Conservation (phyloP, 352 stramenopile species). For the Aphanomyces euteiches region DNA sequence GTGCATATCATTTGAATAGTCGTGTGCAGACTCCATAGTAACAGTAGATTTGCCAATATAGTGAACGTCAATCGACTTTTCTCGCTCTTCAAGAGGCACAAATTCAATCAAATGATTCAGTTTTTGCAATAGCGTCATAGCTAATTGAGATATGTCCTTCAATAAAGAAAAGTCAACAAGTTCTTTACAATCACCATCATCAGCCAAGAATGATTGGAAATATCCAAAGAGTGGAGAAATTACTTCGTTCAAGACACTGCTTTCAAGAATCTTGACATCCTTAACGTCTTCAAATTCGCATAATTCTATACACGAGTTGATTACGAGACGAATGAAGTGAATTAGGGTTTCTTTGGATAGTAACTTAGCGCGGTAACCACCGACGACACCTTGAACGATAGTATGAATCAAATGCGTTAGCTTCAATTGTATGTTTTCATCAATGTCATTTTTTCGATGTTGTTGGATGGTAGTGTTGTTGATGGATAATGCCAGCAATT, state of each 20-base stretch:
- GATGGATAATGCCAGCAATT: not conserved
- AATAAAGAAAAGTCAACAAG: conserved; percentile 20
- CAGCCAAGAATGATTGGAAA: conserved; percentile 7
- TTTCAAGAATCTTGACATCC: conserved; percentile 10
- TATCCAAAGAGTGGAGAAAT: conserved; percentile 1
- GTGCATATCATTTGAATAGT: conserved; percentile 80
- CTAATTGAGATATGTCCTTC: conserved; percentile 34
- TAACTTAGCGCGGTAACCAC: not conserved
- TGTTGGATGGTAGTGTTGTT: not conserved
- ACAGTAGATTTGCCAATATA: conserved; percentile 31
- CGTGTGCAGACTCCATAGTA: conserved; percentile 70
- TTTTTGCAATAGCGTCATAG: conserved; percentile 40
- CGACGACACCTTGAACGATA: conserved; percentile 1
- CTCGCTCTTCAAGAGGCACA: conserved; percentile 37
- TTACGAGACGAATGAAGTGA: not conserved
- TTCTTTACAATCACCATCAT: conserved; percentile 26
- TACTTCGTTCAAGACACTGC: not conserved
- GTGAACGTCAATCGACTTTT: conserved; percentile 27
- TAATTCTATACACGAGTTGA: not conserved
- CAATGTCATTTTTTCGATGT: not conserved
- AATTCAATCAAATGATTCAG: conserved; percentile 38
- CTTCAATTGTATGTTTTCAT: not conserved
- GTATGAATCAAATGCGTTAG: conserved; percentile 12
- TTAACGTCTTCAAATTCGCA: not conserved
- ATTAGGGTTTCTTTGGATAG: not conserved